Percentiles rank a stretch among this genome's conserved stretches.
Conservation (phyloP, 2,329 filamentous ascomycete species). For the Endocalyx cinctus region DNA sequence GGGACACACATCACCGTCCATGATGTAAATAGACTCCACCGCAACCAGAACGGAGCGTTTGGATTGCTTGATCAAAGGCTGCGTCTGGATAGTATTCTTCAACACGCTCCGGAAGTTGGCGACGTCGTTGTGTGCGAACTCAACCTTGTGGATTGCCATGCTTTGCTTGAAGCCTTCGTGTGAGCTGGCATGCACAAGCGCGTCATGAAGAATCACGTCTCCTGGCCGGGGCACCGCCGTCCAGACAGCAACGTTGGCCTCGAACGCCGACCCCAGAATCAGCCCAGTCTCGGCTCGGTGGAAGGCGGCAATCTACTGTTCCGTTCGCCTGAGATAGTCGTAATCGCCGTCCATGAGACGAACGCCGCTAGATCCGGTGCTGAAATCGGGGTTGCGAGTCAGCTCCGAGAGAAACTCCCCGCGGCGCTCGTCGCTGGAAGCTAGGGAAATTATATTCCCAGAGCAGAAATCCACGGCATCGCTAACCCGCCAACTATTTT, state of each 20-base stretch:
- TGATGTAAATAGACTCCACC: slow-evolving; percentile 41
- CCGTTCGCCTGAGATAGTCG: slow-evolving; percentile 46
- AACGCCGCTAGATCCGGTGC: slow-evolving; percentile 52
- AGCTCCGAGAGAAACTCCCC: slow-evolving; percentile 39
- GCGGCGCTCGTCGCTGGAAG: slow-evolving; percentile 39
- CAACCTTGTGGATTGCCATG: slow-evolving; percentile 39
- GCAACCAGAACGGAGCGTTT: slow-evolving; percentile 31
- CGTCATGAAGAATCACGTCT: slow-evolving; percentile 60
- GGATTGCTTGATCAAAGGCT: slow-evolving; percentile 24
- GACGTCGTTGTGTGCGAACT: slow-evolving; percentile 40
- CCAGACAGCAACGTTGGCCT: slow-evolving; percentile 50
- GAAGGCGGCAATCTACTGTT: slow-evolving; percentile 56
- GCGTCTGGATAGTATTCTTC: slow-evolving; percentile 18
- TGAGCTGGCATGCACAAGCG: slow-evolving; percentile 61
- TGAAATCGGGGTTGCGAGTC: slow-evolving; percentile 28
- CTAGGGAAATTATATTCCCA: slow-evolving; percentile 60
- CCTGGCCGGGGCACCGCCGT: slow-evolving; percentile 45
- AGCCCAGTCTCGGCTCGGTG: slow-evolving; percentile 54
- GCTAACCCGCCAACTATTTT: not conserved
- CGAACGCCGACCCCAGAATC: slow-evolving; percentile 55
- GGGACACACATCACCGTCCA: slow-evolving; percentile 42
- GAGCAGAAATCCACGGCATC: slow-evolving; percentile 51
- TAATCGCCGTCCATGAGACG: slow-evolving; percentile 63
- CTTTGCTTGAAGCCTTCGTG: slow-evolving; percentile 59
- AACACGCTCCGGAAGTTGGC: slow-evolving; percentile 35